These are phyloP conservation scores for Neocatenulostroma microsporum DNA, from an alignment of 2,329 filamentous ascomycete species.

Conservation along the genomic window DNA sequence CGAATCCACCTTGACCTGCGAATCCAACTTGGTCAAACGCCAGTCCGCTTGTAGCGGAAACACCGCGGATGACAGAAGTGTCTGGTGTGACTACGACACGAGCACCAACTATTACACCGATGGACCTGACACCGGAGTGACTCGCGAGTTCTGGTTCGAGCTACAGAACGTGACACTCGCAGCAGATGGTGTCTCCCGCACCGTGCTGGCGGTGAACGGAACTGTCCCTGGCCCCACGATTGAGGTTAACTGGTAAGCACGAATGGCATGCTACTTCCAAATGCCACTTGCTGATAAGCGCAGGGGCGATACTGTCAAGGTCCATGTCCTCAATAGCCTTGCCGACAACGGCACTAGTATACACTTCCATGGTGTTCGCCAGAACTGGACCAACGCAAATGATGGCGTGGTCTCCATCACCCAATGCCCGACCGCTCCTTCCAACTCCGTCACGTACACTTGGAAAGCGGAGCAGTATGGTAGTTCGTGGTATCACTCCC, in stretches of 20 bases:
- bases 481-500: constrained; percentile 36
- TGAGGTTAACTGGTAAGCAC: constrained; percentile 35
- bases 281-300: no score
- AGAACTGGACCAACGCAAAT: constrained; percentile 46
- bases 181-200: constrained; percentile 39
- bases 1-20: no score
- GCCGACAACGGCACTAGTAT: constrained; percentile 41
- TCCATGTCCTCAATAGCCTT: constrained; percentile 31
- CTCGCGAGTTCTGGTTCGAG: constrained; percentile 38
- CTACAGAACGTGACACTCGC: constrained; percentile 37
- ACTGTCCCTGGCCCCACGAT: constrained; percentile 42
- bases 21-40: constrained; percentile 1
- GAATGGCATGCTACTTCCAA: no score
- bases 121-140: constrained; percentile 29
- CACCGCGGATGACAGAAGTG: constrained; percentile 22
- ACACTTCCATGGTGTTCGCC: constrained; percentile 46
- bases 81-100: constrained; percentile 30
- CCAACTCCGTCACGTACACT: constrained; percentile 36
- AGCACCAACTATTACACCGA: constrained; percentile 31
- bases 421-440: constrained; percentile 63
- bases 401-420: constrained; percentile 44
- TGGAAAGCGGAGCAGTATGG: constrained; percentile 31
- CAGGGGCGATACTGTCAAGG: constrained; percentile 26
- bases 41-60: constrained; percentile 23
- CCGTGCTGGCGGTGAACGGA: constrained; percentile 39